phyloP scores from a whole-genome alignment of 2,329 filamentous ascomycete species.

The Aspergillus tamarii region DNA sequence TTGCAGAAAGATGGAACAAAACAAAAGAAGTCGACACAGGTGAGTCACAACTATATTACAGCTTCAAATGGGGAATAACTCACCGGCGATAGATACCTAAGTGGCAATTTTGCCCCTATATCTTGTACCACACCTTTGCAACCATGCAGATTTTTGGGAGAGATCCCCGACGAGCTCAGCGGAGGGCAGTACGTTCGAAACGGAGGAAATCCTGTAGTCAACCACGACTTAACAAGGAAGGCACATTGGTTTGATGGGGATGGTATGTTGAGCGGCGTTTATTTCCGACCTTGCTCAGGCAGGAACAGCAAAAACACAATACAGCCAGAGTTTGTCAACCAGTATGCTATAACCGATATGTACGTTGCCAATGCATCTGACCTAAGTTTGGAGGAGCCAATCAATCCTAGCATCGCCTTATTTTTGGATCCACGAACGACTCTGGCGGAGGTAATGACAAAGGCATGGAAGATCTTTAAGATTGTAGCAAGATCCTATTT shows the following conservation, averaged over 20 bases:
- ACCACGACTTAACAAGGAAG: constrained; percentile 64
- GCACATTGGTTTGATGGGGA: constrained; percentile 77
- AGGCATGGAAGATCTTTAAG: constrained; percentile 50
- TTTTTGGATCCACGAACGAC: constrained; percentile 1
- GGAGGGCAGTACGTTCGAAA: constrained; percentile 74
- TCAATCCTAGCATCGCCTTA: constrained; percentile 66
- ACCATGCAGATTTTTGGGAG: constrained; percentile 60
- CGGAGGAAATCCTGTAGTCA: constrained; percentile 68
- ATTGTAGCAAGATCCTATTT: constrained; percentile 34
- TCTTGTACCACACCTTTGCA: constrained; percentile 55
- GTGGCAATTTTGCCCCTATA: constrained; percentile 72
- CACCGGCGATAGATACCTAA: constrained; percentile 54
- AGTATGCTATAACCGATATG: constrained; percentile 69
- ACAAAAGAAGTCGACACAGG: too few species aligned
- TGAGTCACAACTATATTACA: too few species aligned
- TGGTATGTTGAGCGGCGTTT: constrained; percentile 72
- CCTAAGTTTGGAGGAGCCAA: constrained; percentile 52
- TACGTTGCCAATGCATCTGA: constrained; percentile 56
- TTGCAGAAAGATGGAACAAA: too few species aligned
- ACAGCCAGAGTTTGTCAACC: constrained; percentile 68
- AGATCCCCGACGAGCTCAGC: constrained; percentile 65
- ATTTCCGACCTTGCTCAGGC: constrained; percentile 53
- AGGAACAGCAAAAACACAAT: constrained; percentile 39
- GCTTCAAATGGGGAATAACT: too few species aligned
- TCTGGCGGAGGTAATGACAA: background rate